These are phyloP conservation scores for Tuber magnatum DNA, from an alignment of 495 filamentous ascomycete genomes.

Conservation along the genomic window DNA sequence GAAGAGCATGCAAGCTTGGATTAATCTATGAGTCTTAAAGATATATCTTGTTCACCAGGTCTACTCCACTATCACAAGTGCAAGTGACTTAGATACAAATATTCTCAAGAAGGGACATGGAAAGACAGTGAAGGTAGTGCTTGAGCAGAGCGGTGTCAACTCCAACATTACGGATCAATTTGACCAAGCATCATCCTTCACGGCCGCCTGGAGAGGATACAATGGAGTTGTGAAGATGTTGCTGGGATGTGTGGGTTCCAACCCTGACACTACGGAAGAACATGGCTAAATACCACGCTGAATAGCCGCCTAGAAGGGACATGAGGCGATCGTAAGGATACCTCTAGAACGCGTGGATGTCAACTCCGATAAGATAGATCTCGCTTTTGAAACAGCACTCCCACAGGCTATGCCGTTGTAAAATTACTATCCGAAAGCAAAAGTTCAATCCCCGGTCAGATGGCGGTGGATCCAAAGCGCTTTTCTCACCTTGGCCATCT, in stretches of 20 bases:
- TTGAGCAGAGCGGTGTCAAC: background rate
- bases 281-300: background rate
- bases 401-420: background rate
- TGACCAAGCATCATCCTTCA: background rate
- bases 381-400: background rate
- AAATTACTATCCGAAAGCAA: background rate
- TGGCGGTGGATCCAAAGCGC: background rate
- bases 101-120: background rate
- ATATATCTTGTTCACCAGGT: too few relatives aligned
- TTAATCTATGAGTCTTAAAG: too few relatives aligned
- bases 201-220: background rate
- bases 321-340: background rate
- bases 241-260: background rate
- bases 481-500: background rate
- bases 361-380: background rate
- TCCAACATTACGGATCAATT: background rate
- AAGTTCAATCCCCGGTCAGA: background rate
- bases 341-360: background rate
- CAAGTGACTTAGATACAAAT: too few relatives aligned
- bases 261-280: background rate
- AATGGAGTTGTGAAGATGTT: background rate
- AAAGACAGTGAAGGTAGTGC: background rate
- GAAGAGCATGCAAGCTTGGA: too few relatives aligned
- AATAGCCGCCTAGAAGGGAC: background rate
- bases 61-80: too few relatives aligned